Conservation (phyloP, 2,329 filamentous ascomycete species). For the Harringtonia aguacate region DNA sequence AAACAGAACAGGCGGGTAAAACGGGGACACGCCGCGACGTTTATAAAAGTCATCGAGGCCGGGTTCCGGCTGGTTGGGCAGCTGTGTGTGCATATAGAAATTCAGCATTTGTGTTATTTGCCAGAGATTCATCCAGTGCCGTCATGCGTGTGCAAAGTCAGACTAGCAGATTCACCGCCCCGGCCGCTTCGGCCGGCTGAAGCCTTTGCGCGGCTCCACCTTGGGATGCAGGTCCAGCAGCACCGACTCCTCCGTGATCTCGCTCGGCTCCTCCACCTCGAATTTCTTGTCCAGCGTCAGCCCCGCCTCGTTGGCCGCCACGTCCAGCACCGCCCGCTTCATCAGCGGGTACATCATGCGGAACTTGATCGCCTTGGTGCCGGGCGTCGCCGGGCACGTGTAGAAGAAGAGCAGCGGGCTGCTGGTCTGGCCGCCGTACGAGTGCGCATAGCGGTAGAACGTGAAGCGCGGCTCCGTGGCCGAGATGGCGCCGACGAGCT, state of each 20-base stretch:
- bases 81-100: too few relatives aligned
- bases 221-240: constrained; percentile 58
- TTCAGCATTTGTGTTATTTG: too few relatives aligned
- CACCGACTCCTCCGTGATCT: constrained; percentile 58
- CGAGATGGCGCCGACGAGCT: constrained; percentile 52
- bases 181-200: constrained; percentile 70
- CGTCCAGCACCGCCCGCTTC: constrained; percentile 54
- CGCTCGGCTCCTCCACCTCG: constrained; percentile 55
- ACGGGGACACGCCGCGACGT: too few relatives aligned
- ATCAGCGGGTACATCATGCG: constrained; percentile 75
- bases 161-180: constrained; percentile 36
- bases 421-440: constrained; percentile 38
- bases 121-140: too few relatives aligned
- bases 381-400: constrained; percentile 59
- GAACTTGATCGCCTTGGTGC: constrained; percentile 63
- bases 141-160: too few relatives aligned
- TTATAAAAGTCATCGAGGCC: too few relatives aligned
- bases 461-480: constrained; percentile 62
- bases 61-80: too few relatives aligned
- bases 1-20: too few relatives aligned
- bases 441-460: constrained; percentile 60
- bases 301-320: constrained; percentile 55
- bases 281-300: constrained; percentile 60
- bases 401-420: constrained; percentile 69
- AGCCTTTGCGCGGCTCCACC: constrained; percentile 54